phyloP scores from a whole-genome alignment of 2,329 filamentous ascomycete genomes.

The Trichoderma pleuroti region DNA sequence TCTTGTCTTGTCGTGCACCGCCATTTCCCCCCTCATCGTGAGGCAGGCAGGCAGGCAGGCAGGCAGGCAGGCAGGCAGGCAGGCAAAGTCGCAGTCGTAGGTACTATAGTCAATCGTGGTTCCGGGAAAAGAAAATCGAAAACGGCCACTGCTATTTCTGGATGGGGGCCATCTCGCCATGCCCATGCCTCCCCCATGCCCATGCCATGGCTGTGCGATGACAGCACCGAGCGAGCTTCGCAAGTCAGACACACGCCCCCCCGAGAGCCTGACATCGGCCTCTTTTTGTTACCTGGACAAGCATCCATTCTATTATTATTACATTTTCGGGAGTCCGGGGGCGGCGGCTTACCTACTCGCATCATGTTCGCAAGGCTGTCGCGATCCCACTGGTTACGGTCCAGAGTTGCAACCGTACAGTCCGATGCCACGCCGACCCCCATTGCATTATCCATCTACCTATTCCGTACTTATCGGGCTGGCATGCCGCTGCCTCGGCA shows the following conservation, averaged over 20 bases:
- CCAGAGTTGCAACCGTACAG: background rate
- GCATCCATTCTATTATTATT: background rate
- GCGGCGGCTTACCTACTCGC: background rate
- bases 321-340: background rate
- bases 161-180: background rate
- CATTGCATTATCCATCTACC: background rate
- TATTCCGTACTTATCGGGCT: background rate
- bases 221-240: background rate
- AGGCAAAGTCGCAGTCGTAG: background rate
- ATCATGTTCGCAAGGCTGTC: background rate
- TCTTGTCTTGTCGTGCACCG: background rate
- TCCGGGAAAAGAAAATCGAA: background rate
- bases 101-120: background rate
- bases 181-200: background rate
- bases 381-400: background rate
- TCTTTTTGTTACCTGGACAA: background rate
- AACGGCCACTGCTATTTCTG: conserved; percentile 12
- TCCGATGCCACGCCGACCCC: background rate
- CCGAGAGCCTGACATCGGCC: background rate
- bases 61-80: background rate
- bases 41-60: background rate
- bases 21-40: conserved; percentile 1
- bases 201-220: conserved; percentile 6
- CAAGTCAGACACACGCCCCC: background rate
- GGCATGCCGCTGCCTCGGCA: background rate